Evolutionary conservation across 2,329 filamentous ascomycete genomes (phyloP), one percentile per base, ranked within the genome.

Genomic region (Talaromyces rugulosus): DNA sequence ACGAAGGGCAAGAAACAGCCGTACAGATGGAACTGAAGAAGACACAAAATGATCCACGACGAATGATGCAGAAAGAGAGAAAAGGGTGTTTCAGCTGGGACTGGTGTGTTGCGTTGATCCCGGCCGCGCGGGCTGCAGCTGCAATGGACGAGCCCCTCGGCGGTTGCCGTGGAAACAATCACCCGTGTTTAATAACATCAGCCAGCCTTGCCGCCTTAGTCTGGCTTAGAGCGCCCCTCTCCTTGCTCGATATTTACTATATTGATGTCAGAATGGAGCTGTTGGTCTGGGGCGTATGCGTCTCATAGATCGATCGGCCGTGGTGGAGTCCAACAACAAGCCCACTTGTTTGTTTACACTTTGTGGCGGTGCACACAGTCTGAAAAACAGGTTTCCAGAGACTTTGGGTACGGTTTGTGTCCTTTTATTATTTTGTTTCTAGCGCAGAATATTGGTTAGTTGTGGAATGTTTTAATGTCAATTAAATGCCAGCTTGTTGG

Each of bases 131-230:
- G 36, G 54, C 42, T 44, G 55, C 36, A 47, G 55, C 28, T 28
- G 56, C 55, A 5, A 50, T 58, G 59, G 44, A 55, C 27, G 44
- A 47, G 47, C 36, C 51, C 28, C 51, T 54, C 31, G 11, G 16
- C 51, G n/a, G 60, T 62, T 62, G 57, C 61, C 56, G n/a, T 8
- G 57, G 61, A 59, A 62, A 62, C 61, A 58, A 59, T 62, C 56
- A 44, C 34, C 27, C 47, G 23, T 23, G 23, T 23, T 23, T 23
- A 23, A 23, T 7, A 28, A 16, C 30, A 31, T 33, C 50, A 59
- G 56, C 57, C 57, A 62, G 61, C 61, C 59, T 53, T 61, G 59
- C 55, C 28, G 47, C 33, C 7, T 53, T 59, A 53, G 50, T 53
- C 30, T 59, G 51, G 40, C 53, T 56, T 56, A 40, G 33, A 30